Evolutionary conservation across 306 rosid species (phyloP).

Genomic region (Pachyrhizus erosus): DNA sequence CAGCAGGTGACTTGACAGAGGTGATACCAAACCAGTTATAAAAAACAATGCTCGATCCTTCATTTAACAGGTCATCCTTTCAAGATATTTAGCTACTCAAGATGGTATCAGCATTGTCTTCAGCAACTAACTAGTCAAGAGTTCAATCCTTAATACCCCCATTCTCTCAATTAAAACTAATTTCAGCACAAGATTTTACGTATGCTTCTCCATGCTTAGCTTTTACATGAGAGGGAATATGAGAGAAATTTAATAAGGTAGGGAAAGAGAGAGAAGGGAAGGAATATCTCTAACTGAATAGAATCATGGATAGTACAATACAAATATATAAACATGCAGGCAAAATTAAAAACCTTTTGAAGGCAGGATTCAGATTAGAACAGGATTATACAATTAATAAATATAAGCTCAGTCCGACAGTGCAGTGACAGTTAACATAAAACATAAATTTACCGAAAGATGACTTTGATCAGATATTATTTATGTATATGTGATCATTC

Average conservation of each 20-base stretch:
- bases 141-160: neutral
- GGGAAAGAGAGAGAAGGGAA: too few relatives aligned
- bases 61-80: too few relatives aligned
- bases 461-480: neutral
- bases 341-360: slow-evolving; percentile 9
- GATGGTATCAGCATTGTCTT: neutral
- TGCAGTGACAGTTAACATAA: slow-evolving; percentile 6
- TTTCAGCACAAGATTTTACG: slow-evolving; percentile 2
- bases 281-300: neutral
- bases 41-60: too few relatives aligned
- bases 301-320: neutral
- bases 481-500: neutral
- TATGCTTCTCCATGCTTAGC: slow-evolving; percentile 17
- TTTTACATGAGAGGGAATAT: slow-evolving; percentile 12
- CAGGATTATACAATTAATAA: slow-evolving; percentile 14
- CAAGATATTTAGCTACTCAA: too few relatives aligned
- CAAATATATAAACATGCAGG: neutral
- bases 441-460: slow-evolving; percentile 15
- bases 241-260: slow-evolving; percentile 1
- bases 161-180: slow-evolving; percentile 23
- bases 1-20: slow-evolving; percentile 1
- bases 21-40: slow-evolving; percentile 20
- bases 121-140: neutral
- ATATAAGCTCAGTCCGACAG: neutral
- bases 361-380: slow-evolving; percentile 24